Evolutionary conservation across 208 protist species (phyloP).

Genomic region (Trypanosoma platydactyli): DNA sequence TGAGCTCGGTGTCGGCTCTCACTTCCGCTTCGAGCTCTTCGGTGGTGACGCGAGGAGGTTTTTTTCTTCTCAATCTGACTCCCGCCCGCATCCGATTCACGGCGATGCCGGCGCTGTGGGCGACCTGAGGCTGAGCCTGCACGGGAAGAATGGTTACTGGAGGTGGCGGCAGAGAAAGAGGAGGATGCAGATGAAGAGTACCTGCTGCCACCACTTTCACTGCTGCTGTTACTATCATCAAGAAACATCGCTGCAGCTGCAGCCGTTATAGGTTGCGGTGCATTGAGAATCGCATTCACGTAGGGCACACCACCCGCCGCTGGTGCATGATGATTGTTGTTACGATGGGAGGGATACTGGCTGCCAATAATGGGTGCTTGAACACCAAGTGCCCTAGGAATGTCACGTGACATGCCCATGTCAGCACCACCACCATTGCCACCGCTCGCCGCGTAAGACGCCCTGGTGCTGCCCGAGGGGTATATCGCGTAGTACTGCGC

Average conservation of each 20-base stretch:
- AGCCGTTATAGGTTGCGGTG: slow-evolving; percentile 6
- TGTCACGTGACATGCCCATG: background rate
- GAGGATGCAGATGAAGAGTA: slow-evolving; percentile 16
- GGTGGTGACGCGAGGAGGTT: slow-evolving; percentile 23
- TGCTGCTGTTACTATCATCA: slow-evolving; percentile 24
- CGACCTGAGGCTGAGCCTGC: slow-evolving; percentile 2
- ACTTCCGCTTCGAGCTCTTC: slow-evolving; percentile 3
- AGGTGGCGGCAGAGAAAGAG: background rate
- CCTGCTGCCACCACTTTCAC: slow-evolving; percentile 9
- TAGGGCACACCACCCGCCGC: background rate
- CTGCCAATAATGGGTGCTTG: slow-evolving; percentile 11
- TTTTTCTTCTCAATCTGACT: slow-evolving; percentile 25
- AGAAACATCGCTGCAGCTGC: slow-evolving; percentile 14
- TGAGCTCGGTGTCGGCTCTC: background rate
- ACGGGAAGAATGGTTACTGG: background rate
- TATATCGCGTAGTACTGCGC: slow-evolving; percentile 65
- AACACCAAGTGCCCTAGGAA: background rate
- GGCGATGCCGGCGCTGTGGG: slow-evolving; percentile 20
- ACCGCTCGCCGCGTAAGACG: background rate
- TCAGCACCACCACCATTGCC: background rate
- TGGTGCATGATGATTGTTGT: slow-evolving; percentile 1
- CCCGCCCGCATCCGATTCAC: slow-evolving; percentile 8
- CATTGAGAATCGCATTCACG: slow-evolving; percentile 2
- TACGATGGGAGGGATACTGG: slow-evolving; percentile 6
- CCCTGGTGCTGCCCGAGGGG: slow-evolving; percentile 19